Percentiles rank a stretch among this genome's conserved stretches.
Evolutionary conservation across 768 basidiomycete species (phyloP).

Genomic region (Calocybe gangraenosa): DNA sequence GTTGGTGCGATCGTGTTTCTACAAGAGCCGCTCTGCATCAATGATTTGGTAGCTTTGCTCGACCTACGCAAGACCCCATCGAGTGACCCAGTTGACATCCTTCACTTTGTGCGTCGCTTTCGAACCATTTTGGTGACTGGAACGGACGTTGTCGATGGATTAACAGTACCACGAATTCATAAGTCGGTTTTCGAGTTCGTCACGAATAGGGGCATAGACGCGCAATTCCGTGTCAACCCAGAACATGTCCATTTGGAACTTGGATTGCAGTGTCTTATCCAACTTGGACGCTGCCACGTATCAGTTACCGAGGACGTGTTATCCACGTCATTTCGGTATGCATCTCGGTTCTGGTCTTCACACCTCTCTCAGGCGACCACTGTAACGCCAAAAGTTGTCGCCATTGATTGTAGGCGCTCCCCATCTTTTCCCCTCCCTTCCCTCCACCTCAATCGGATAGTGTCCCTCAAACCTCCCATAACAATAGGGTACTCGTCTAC

Average conservation of each 20-base stretch:
- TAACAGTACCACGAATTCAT: conserved; percentile 14
- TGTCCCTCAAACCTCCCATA: background rate
- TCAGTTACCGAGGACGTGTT: background rate
- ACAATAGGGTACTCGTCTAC: background rate
- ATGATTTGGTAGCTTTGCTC: conserved; percentile 5
- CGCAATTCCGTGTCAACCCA: background rate
- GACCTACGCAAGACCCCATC: conserved; percentile 1
- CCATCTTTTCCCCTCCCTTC: background rate
- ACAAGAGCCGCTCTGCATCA: conserved; percentile 9
- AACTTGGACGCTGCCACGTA: background rate
- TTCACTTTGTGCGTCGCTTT: conserved; percentile 12
- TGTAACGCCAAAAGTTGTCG: background rate
- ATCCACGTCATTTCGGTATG: background rate
- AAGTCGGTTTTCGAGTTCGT: conserved; percentile 16
- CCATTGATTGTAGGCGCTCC: background rate
- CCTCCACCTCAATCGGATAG: background rate
- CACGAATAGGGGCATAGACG: conserved; percentile 4
- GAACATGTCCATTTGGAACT: conserved; percentile 1
- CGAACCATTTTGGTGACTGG: conserved; percentile 15
- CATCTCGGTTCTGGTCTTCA: background rate
- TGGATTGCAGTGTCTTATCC: conserved; percentile 1
- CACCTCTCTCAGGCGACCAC: background rate
- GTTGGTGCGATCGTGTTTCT: conserved; percentile 11
- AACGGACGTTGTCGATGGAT: background rate
- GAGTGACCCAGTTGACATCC: conserved; percentile 6